Percentiles rank a stretch among this genome's conserved stretches.
These are phyloP conservation scores for Laetiporus sulphureus DNA, from an alignment of 1,284 basidiomycete genomes.

Conservation along the genomic window DNA sequence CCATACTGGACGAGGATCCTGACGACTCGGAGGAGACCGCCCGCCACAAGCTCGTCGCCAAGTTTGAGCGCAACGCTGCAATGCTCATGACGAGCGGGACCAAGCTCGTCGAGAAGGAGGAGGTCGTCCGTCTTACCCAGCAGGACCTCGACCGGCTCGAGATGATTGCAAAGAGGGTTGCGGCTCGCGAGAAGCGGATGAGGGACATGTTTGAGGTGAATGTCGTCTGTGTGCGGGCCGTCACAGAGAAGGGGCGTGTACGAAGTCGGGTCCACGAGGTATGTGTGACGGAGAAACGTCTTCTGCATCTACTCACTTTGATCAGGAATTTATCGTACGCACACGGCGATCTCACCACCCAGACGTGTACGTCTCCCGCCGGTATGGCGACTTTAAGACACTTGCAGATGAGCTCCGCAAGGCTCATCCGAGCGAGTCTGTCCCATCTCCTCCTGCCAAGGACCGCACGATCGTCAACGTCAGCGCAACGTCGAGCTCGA, in stretches of 20 bases:
- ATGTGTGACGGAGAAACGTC: constrained; percentile 13
- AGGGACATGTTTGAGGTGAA: constrained; percentile 80
- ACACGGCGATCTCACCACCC: constrained; percentile 68
- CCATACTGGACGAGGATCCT: constrained; percentile 51
- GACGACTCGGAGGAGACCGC: constrained; percentile 48
- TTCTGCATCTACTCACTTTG: constrained; percentile 7
- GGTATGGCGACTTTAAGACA: constrained; percentile 93
- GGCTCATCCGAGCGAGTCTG: constrained; percentile 71
- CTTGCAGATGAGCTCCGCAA: constrained; percentile 83
- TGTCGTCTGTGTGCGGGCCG: constrained; percentile 77
- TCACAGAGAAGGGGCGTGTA: constrained; percentile 77
- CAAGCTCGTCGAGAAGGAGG: constrained; percentile 77
- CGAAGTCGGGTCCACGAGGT: constrained; percentile 84
- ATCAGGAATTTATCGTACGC: constrained; percentile 89
- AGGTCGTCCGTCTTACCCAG: constrained; percentile 84
- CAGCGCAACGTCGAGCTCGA: constrained; percentile 9
- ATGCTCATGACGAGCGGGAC: constrained; percentile 78
- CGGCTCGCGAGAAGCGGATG: constrained; percentile 37
- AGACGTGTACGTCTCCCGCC: constrained; percentile 85
- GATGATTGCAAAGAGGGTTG: constrained; percentile 52
- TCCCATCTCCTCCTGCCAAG: constrained; percentile 81
- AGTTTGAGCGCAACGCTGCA: constrained; percentile 78
- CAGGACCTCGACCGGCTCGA: constrained; percentile 75
- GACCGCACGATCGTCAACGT: constrained; percentile 67
- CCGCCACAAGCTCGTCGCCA: constrained; percentile 44